Conservation (phyloP, 2,329 filamentous ascomycete genomes). For the Myotisia sp. region DNA sequence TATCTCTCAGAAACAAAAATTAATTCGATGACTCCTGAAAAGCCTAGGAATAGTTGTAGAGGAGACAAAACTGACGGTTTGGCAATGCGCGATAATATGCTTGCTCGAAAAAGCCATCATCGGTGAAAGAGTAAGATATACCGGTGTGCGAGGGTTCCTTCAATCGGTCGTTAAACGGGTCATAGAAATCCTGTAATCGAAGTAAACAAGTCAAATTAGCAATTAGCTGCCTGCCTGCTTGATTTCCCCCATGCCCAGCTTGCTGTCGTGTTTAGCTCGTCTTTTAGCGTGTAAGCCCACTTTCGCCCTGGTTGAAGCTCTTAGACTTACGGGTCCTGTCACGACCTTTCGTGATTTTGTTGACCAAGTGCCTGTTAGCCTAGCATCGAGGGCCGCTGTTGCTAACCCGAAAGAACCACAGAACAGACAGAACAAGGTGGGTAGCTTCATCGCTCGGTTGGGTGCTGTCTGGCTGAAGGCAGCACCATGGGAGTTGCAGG, state of each 20-base stretch:
- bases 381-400: conserved; percentile 21
- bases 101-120: conserved; percentile 53
- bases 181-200: conserved; percentile 48
- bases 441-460: conserved; percentile 1
- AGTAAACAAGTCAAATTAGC: not conserved
- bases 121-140: conserved; percentile 60
- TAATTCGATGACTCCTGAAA: not conserved
- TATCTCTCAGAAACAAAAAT: conserved; percentile 18
- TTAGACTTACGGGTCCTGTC: conserved; percentile 48
- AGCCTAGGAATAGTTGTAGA: not conserved
- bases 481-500: not conserved
- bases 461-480: not conserved
- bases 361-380: conserved; percentile 56
- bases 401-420: conserved; percentile 1
- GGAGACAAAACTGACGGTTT: conserved; percentile 43
- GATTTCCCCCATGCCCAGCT: not conserved
- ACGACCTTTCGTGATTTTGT: conserved; percentile 56
- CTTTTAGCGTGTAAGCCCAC: no score
- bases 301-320: not conserved
- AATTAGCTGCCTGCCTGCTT: not conserved
- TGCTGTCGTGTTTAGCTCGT: no score
- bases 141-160: conserved; percentile 53
- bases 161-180: conserved; percentile 50
- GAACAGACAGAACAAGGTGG: conserved; percentile 3
- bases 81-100: conserved; percentile 55